Conservation (phyloP, 257 asterid species). For the Anisodus tanguticus region DNA sequence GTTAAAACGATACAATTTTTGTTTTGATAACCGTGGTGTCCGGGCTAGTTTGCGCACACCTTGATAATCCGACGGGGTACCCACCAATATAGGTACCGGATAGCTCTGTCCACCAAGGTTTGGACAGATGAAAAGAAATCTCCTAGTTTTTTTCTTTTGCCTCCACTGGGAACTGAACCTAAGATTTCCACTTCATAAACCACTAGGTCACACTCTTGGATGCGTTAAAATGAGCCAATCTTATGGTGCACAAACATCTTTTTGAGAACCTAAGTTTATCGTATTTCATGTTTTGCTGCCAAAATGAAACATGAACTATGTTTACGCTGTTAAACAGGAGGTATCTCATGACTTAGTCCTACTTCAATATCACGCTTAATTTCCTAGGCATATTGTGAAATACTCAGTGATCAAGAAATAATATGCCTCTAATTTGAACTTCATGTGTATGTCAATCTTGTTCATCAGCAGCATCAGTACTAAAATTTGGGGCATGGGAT, state of each 20-base stretch:
- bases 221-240: neutral
- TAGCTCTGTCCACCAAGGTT: neutral
- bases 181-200: neutral
- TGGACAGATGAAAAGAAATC: neutral
- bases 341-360: neutral
- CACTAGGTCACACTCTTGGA: neutral
- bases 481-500: slow-evolving; percentile 86
- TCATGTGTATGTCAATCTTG: slow-evolving; percentile 46
- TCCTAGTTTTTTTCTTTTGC: neutral
- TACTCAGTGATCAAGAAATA: neutral
- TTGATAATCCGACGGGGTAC: neutral
- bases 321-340: neutral
- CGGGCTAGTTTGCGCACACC: neutral
- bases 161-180: neutral
- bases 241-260: neutral
- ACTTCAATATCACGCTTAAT: neutral
- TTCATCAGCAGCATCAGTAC: slow-evolving; percentile 65
- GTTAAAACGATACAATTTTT: neutral
- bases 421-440: neutral
- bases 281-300: neutral
- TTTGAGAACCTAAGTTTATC: neutral
- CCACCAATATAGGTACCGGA: too few species aligned
- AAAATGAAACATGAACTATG: neutral
- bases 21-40: neutral
- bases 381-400: neutral